Conservation (phyloP, 2,329 filamentous ascomycete genomes). For the Cyclaneusma minus region DNA sequence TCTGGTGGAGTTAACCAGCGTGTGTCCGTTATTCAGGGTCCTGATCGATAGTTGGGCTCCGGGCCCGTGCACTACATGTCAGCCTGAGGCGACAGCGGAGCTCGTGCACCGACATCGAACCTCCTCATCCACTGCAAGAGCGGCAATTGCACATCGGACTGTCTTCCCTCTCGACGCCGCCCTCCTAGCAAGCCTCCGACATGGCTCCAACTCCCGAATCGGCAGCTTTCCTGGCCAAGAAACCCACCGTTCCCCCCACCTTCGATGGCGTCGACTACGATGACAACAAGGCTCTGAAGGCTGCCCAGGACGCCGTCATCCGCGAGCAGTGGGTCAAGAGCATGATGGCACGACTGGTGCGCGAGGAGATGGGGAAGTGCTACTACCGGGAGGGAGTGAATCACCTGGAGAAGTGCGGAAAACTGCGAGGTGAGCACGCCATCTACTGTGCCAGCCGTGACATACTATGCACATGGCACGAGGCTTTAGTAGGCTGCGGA, state of each 20-base stretch:
- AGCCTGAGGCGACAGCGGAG: no score
- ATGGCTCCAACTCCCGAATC: constrained; percentile 74
- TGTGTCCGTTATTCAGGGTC: no score
- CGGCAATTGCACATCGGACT: no score
- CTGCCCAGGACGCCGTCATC: constrained; percentile 67
- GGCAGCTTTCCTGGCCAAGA: constrained; percentile 65
- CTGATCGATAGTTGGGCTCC: no score
- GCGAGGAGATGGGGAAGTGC: constrained; percentile 75
- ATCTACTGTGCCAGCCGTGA: not conserved
- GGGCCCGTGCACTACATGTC: no score
- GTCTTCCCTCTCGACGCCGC: not conserved
- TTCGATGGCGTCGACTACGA: constrained; percentile 83
- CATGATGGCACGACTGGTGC: constrained; percentile 75
- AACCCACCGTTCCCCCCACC: constrained; percentile 66
- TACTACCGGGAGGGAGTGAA: constrained; percentile 75
- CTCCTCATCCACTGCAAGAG: no score
- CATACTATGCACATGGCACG: not conserved
- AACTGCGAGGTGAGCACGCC: constrained; percentile 53
- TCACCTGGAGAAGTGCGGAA: constrained; percentile 75
- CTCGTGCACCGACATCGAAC: no score
- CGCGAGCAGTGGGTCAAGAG: constrained; percentile 79
- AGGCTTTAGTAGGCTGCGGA: not conserved
- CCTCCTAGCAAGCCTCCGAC: constrained; percentile 1
- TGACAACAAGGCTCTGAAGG: constrained; percentile 66
- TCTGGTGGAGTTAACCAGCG: no score